Percentiles rank a stretch among this genome's conserved stretches.
Conservation (phyloP, 352 stramenopile genomes). For the Phytopythium litorale region DNA sequence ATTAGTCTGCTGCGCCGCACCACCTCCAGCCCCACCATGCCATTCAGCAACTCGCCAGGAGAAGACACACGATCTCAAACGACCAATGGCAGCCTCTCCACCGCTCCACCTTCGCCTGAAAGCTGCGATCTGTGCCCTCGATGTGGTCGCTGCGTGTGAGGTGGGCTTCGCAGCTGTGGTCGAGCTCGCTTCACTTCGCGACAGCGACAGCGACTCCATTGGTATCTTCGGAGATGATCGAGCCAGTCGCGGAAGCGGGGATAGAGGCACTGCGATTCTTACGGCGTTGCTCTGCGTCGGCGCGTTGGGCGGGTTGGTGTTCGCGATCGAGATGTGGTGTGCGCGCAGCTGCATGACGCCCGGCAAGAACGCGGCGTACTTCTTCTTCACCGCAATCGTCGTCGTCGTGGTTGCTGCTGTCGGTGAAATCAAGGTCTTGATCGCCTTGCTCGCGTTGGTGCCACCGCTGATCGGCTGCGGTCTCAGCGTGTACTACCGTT, state of each 20-base stretch:
- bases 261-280: background rate
- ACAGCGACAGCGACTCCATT: background rate
- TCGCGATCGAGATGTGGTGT: background rate
- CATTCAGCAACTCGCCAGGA: background rate
- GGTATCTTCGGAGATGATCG: background rate
- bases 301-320: background rate
- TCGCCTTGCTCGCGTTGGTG: background rate
- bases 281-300: background rate
- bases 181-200: background rate
- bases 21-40: background rate
- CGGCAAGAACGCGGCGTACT: background rate
- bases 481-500: background rate
- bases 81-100: background rate
- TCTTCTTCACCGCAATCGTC: background rate
- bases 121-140: background rate
- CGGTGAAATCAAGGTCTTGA: background rate
- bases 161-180: background rate
- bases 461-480: background rate
- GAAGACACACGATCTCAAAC: background rate
- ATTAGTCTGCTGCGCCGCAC: background rate
- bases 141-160: background rate
- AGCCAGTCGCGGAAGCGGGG: too few relatives aligned
- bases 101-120: background rate
- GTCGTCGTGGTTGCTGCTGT: background rate
- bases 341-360: background rate